These are phyloP conservation scores for Asterochloris sp. DNA, from an alignment of 139 green algal genomes.

Conservation along the genomic window DNA sequence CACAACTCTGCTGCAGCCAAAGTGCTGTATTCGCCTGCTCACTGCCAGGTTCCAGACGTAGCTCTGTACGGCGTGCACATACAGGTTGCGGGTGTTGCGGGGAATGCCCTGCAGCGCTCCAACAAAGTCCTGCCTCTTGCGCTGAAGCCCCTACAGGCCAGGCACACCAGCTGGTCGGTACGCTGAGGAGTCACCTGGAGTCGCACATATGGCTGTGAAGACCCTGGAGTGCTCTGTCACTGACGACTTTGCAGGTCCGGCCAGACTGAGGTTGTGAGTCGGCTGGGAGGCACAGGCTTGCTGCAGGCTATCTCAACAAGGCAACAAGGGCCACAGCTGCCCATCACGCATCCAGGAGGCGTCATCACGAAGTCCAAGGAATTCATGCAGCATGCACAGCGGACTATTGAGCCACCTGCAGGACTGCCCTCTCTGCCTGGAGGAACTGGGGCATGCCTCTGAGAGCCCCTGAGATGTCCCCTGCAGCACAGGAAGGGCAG, in stretches of 20 bases:
- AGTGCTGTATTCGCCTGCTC: slow-evolving; percentile 36
- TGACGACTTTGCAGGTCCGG: background rate
- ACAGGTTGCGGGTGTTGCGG: slow-evolving; percentile 83
- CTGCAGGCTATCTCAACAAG: too few species aligned
- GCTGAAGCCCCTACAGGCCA: slow-evolving; percentile 16
- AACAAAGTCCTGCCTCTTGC: slow-evolving; percentile 12
- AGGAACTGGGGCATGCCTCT: slow-evolving; percentile 48
- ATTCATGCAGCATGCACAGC: too few species aligned
- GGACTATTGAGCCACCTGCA: slow-evolving; percentile 34
- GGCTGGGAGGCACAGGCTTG: background rate
- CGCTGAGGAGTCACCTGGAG: background rate
- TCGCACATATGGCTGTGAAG: background rate
- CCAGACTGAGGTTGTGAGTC: background rate
- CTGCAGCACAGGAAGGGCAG: background rate
- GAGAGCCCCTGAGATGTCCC: slow-evolving; percentile 47
- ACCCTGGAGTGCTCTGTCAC: background rate
- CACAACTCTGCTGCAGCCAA: slow-evolving; percentile 49
- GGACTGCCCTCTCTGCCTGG: slow-evolving; percentile 55
- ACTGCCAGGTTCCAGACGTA: slow-evolving; percentile 82
- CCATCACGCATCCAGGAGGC: too few species aligned
- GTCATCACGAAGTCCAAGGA: too few species aligned
- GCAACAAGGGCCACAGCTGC: too few species aligned
- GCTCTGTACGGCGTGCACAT: slow-evolving; percentile 79
- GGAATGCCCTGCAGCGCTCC: slow-evolving; percentile 52
- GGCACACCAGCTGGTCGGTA: too few species aligned